A percentile compares a stretch with the other conserved stretches of the same genome.
Evolutionary conservation across 192 early-diverging fungal species (phyloP).

Genomic region (Entomortierella lignicola): DNA sequence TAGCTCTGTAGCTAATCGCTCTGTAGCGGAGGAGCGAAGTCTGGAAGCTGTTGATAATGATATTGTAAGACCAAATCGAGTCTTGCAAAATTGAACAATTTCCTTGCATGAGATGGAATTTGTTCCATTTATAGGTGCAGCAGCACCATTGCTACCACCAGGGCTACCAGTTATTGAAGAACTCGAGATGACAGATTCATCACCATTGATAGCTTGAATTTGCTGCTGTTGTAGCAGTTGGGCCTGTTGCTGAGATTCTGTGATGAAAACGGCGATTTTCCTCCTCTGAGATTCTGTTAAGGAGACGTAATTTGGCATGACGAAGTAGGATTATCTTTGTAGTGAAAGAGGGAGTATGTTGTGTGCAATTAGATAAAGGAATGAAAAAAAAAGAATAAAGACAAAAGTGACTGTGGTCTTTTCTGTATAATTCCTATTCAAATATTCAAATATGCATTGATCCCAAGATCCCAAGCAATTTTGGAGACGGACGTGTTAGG

Average conservation of each 20-base stretch:
- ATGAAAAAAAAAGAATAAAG: neutral
- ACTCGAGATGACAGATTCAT: slow-evolving; percentile 23
- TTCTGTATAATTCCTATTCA: too few relatives aligned
- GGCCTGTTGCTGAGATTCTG: slow-evolving; percentile 48
- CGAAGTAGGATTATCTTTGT: neutral
- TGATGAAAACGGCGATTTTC: slow-evolving; percentile 54
- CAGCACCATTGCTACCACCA: slow-evolving; percentile 9
- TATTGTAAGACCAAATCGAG: slow-evolving; percentile 51
- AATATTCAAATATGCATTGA: too few relatives aligned
- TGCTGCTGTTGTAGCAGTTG: slow-evolving; percentile 40
- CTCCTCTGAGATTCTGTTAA: slow-evolving; percentile 49
- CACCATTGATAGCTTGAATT: slow-evolving; percentile 16
- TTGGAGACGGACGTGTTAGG: too few relatives aligned
- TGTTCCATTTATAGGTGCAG: slow-evolving; percentile 9
- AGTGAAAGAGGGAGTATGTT: too few relatives aligned
- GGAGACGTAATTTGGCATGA: slow-evolving; percentile 53
- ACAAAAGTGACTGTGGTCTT: too few relatives aligned
- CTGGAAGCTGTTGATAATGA: slow-evolving; percentile 48
- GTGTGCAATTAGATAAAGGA: neutral
- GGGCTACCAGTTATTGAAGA: slow-evolving; percentile 13
- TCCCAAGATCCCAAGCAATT: too few relatives aligned
- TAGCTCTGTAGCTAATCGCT: slow-evolving; percentile 49
- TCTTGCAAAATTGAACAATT: slow-evolving; percentile 55
- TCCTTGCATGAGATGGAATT: slow-evolving; percentile 54
- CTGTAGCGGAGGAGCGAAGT: slow-evolving; percentile 41